phyloP scores from a whole-genome alignment of 305 asterid genomes.

The Rubia occidens region DNA sequence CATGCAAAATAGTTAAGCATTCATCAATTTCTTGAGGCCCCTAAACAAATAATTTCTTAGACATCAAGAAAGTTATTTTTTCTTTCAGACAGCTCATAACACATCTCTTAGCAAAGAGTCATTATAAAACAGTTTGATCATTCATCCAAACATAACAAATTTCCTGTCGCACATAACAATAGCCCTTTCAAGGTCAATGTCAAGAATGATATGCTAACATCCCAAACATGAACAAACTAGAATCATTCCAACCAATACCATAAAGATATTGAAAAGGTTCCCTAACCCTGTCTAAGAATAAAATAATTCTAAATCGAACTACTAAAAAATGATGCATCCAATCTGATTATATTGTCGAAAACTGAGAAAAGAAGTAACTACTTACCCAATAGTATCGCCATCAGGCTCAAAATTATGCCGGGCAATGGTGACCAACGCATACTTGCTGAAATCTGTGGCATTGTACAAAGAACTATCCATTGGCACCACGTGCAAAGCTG shows the following conservation, averaged over 20 bases:
- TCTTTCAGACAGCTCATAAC: too few species aligned
- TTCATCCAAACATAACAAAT: background rate
- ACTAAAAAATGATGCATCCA: background rate
- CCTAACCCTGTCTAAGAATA: background rate
- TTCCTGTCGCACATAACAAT: too few species aligned
- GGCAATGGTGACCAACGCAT: slow-evolving; percentile 49
- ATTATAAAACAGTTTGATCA: background rate
- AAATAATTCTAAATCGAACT: background rate
- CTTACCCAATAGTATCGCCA: slow-evolving; percentile 48
- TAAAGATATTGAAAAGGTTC: background rate
- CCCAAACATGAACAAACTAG: background rate
- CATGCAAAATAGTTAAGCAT: background rate
- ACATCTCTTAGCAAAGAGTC: background rate
- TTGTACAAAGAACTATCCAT: slow-evolving; percentile 57
- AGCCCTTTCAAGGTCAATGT: background rate
- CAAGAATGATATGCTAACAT: background rate
- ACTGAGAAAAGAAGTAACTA: background rate
- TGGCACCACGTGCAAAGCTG: slow-evolving; percentile 52
- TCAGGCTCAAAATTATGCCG: slow-evolving; percentile 50
- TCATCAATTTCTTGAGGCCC: background rate
- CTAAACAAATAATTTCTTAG: background rate
- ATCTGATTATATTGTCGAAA: background rate
- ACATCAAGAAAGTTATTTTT: too few species aligned
- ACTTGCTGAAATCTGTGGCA: slow-evolving; percentile 45
- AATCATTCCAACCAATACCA: background rate